Evolutionary conservation across 305 asterid genomes (phyloP).

Genomic region (Petunia hybrid): DNA sequence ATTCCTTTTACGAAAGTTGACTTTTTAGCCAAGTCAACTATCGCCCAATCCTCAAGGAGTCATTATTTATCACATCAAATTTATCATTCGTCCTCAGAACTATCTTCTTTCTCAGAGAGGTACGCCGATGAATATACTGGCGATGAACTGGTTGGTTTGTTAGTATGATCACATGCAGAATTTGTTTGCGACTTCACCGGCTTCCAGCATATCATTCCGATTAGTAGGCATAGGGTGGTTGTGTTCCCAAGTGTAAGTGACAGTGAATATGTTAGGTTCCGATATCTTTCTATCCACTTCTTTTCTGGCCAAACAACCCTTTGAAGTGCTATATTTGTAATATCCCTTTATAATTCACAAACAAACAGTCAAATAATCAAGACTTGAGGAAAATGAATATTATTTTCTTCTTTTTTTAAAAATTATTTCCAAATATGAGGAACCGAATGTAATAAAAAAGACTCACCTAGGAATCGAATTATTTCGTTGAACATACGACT

Average conservation of each 20-base stretch:
- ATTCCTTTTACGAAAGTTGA: slow-evolving; percentile 18
- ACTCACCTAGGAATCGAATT: slow-evolving; percentile 75
- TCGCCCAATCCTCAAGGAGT: slow-evolving; percentile 62
- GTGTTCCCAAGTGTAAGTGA: slow-evolving; percentile 88
- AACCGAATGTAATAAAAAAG: neutral
- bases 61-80: slow-evolving; percentile 48
- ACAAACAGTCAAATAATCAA: neutral
- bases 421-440: neutral
- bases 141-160: slow-evolving; percentile 45
- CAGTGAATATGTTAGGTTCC: slow-evolving; percentile 80
- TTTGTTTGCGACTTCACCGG: slow-evolving; percentile 38
- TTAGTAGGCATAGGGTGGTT: slow-evolving; percentile 85
- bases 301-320: slow-evolving; percentile 89
- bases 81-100: slow-evolving; percentile 55
- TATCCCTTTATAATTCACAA: slow-evolving; percentile 62
- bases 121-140: slow-evolving; percentile 46
- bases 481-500: too few relatives aligned
- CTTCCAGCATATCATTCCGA: slow-evolving; percentile 73
- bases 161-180: slow-evolving; percentile 45
- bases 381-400: neutral
- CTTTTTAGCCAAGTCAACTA: slow-evolving; percentile 50
- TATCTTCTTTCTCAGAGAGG: slow-evolving; percentile 43
- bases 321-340: slow-evolving; percentile 87
- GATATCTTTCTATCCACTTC: slow-evolving; percentile 93
- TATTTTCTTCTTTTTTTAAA: neutral